Conservation (phyloP, 768 basidiomycete species). For the Trametes meyenii region DNA sequence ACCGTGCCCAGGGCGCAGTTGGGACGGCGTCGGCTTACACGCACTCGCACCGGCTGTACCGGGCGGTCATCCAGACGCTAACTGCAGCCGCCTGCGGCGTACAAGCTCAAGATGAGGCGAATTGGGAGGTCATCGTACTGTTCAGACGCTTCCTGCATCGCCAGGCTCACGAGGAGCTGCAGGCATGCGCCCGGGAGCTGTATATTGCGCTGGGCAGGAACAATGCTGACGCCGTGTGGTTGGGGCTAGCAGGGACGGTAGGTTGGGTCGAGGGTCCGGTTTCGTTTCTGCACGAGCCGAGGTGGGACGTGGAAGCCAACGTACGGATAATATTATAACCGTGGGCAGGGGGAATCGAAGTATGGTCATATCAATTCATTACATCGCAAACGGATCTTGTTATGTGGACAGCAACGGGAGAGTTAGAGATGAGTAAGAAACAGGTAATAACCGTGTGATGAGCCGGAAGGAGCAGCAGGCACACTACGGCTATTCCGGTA, state of each 20-base stretch:
- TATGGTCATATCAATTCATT: not conserved
- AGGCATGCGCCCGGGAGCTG: constrained; percentile 61
- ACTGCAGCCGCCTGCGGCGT: constrained; percentile 66
- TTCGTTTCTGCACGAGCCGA: constrained; percentile 53
- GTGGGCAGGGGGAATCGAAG: not conserved
- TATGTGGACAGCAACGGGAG: not conserved
- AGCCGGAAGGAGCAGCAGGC: not conserved
- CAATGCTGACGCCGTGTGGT: constrained; percentile 86
- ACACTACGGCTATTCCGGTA: constrained; percentile 35
- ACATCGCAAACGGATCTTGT: not conserved
- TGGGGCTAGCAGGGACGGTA: constrained; percentile 62
- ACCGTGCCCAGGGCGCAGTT: constrained; percentile 51
- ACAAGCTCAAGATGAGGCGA: constrained; percentile 64
- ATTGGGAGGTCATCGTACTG: constrained; percentile 81
- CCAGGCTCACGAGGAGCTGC: constrained; percentile 74
- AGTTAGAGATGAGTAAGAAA: not conserved
- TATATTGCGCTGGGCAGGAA: constrained; percentile 60
- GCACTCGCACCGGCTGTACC: constrained; percentile 78
- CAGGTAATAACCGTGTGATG: not conserved
- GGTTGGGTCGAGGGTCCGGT: constrained; percentile 45
- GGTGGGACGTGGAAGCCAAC: constrained; percentile 64
- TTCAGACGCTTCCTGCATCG: constrained; percentile 78
- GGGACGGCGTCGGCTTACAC: constrained; percentile 77
- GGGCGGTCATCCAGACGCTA: constrained; percentile 77
- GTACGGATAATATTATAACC: constrained; percentile 25